Evolutionary conservation across 192 early-diverging fungal species (phyloP), one percentile per base, ranked within the genome.

Genomic region (Linnemannia zychae): DNA sequence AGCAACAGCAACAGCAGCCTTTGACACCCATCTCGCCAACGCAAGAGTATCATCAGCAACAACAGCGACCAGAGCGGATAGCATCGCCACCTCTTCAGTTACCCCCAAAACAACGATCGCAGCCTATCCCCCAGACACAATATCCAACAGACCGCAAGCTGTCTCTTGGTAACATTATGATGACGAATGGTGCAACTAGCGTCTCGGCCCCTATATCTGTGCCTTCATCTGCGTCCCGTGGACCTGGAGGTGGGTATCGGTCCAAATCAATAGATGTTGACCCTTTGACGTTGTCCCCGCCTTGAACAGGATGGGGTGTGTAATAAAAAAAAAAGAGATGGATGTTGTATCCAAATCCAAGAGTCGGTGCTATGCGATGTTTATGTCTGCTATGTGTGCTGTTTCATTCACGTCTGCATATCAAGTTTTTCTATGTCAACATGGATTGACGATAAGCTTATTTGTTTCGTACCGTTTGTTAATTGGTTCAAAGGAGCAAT

Each of bases 241-340:
- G 80, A 40, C 67, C 38, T 16, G 74, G 74, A 12, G 80, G 67
- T 12, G 80, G 74, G 24, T 76, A 81, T 37, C 18, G 53, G 16
- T 38, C 40, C 16, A 67, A 74, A 7, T 37, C 50, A 0, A 34
- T 70, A 60, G 79, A 75, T 57, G 15, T 81, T 31, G 74, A 71
- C 0, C 15, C 40, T 5, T 18, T 74, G 1, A 37, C 40, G 38
- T 17, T 33, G 13, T 71, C 47, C 38, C 15, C 72, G 9, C 33
- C 66, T 65, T 38, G 24, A 63, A 38, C 1, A 65, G 38, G 36
- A 65, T 3, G 31, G 24, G 31, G 4, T 60, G 4, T 28, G 38
- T 18, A 38, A 7, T 38, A 68, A 40, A 38, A 67, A 20, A 60
- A 4, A 60, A 18, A 24, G 57, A 60, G 33, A 9, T 9, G 40